Evolutionary conservation across 1,284 basidiomycete genomes (phyloP).

Genomic region (Ceratobasidium sp.): DNA sequence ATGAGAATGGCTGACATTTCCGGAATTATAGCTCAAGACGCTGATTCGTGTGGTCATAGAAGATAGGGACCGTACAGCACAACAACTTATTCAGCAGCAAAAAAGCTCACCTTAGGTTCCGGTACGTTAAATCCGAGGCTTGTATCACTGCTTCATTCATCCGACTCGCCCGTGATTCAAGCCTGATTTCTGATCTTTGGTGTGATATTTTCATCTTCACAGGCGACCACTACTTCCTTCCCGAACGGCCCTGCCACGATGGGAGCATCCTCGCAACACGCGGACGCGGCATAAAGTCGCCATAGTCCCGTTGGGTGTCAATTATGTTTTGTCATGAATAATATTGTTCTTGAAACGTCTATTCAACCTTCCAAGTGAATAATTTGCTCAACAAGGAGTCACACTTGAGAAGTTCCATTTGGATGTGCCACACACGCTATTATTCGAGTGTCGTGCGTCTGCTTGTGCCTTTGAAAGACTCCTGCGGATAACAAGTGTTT

Average conservation of each 20-base stretch:
- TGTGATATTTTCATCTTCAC: not conserved
- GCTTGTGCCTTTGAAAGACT: no score
- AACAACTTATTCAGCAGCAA: not conserved
- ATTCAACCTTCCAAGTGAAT: no score
- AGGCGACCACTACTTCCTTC: conserved; percentile 18
- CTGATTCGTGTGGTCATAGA: conserved; percentile 26
- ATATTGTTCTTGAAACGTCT: no score
- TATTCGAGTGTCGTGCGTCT: no score
- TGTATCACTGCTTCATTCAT: not conserved
- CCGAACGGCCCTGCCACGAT: conserved; percentile 37
- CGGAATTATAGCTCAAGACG: conserved; percentile 16
- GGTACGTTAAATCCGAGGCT: not conserved
- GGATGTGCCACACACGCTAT: no score
- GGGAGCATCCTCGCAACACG: conserved; percentile 25
- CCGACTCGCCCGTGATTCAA: not conserved
- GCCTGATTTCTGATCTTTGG: not conserved
- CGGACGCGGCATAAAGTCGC: no score
- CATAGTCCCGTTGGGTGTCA: no score
- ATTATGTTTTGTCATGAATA: no score
- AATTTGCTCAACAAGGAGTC: no score
- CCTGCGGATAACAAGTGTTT: no score
- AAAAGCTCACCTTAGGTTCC: conserved; percentile 36
- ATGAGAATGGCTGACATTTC: not conserved
- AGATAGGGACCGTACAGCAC: not conserved
- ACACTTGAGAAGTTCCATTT: no score